Conservation (phyloP, 371 early-diverging fungal genomes). For the Funneliformis caledonium region DNA sequence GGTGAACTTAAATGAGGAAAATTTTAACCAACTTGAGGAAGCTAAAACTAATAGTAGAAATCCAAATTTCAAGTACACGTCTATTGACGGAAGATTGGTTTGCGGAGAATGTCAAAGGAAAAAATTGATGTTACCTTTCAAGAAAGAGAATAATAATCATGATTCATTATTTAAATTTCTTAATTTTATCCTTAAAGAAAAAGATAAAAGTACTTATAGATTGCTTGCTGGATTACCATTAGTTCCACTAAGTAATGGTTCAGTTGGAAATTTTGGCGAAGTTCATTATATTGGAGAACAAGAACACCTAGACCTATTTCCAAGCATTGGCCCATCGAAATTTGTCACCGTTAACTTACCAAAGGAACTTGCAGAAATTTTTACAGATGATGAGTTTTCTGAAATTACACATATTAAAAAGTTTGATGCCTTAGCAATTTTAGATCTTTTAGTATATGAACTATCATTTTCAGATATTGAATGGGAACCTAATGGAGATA, state of each 20-base stretch:
- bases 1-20: background rate
- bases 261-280: background rate
- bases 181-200: background rate
- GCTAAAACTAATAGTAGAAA: background rate
- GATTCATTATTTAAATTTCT: background rate
- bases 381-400: background rate
- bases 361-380: background rate
- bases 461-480: background rate
- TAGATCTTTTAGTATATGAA: background rate
- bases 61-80: background rate
- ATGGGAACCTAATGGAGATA: background rate
- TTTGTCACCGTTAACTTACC: background rate
- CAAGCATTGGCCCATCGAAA: background rate
- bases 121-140: background rate
- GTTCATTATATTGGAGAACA: background rate
- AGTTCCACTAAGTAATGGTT: background rate
- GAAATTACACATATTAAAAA: background rate
- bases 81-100: background rate
- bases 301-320: background rate
- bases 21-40: background rate
- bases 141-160: background rate
- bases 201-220: background rate
- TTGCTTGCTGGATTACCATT: background rate
- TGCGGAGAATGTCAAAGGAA: background rate
- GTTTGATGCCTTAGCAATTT: background rate